Conservation (phyloP, 2,329 filamentous ascomycete genomes). For the Phyllosticta citriasiana region DNA sequence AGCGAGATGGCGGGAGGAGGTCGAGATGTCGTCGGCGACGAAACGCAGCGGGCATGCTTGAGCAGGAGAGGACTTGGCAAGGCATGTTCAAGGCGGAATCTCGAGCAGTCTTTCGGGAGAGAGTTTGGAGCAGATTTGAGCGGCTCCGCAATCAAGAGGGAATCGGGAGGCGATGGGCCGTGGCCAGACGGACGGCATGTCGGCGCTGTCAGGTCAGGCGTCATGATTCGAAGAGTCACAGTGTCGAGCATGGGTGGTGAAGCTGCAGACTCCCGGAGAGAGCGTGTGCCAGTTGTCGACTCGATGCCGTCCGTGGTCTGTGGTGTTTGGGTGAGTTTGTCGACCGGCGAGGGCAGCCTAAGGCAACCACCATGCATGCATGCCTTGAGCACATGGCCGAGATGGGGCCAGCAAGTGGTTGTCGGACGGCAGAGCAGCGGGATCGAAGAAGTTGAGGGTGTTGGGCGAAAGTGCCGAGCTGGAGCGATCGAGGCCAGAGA, state of each 20-base stretch:
- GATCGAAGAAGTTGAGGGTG: background rate
- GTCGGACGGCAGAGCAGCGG: background rate
- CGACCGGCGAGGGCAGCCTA: background rate
- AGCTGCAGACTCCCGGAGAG: background rate
- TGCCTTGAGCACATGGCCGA: no score
- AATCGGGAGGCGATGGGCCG: background rate
- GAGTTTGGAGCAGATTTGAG: background rate
- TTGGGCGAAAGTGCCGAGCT: background rate
- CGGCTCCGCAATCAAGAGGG: background rate
- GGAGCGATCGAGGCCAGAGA: background rate
- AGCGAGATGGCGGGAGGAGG: background rate
- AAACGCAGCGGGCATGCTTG: background rate
- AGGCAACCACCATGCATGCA: background rate
- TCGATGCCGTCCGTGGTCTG: background rate
- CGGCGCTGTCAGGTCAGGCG: background rate
- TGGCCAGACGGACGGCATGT: conserved; percentile 1
- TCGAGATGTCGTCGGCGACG: background rate
- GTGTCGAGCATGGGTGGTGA: background rate
- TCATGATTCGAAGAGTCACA: background rate
- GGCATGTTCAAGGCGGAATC: background rate
- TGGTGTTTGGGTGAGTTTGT: background rate
- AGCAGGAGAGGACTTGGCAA: background rate
- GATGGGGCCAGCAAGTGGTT: no score
- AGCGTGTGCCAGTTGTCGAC: background rate
- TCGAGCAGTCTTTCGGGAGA: background rate